phyloP scores from a whole-genome alignment of 2,329 filamentous ascomycete genomes.

The Fusarium goolgardi region DNA sequence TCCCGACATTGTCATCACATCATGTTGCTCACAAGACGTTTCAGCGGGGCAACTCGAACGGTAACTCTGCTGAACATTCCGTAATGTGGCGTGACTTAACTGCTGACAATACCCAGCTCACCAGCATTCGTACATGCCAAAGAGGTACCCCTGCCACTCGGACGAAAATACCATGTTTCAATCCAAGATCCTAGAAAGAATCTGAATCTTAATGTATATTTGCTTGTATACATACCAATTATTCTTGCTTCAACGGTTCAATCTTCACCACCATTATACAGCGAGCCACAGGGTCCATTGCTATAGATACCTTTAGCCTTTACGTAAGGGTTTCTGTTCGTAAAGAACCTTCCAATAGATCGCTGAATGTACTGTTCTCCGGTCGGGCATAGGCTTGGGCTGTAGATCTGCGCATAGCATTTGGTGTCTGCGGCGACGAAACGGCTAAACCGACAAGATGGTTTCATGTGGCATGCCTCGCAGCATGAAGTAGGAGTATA shows the following conservation, averaged over 20 bases:
- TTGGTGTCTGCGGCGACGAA: background rate
- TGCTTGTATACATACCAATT: too few relatives aligned
- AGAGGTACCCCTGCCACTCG: background rate
- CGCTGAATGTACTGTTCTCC: background rate
- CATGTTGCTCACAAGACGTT: background rate
- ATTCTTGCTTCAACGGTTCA: background rate
- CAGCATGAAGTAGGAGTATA: background rate
- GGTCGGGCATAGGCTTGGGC: background rate
- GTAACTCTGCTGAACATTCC: background rate
- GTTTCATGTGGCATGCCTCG: background rate
- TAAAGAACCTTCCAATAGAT: background rate
- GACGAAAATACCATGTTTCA: background rate
- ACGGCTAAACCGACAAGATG: background rate
- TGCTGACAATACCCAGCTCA: background rate
- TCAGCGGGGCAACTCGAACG: slow-evolving; percentile 1
- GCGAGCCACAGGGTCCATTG: background rate
- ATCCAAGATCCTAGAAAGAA: too few relatives aligned
- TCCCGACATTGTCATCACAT: background rate
- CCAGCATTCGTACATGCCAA: background rate
- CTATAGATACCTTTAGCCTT: background rate
- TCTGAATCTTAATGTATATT: too few relatives aligned
- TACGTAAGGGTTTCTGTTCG: background rate
- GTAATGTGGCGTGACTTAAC: slow-evolving; percentile 1
- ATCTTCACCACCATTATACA: background rate
- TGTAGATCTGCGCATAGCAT: background rate